Evolutionary conservation across 208 protist genomes (phyloP), one percentile per base, ranked within the genome.

Genomic region (Polymyxa betae): DNA sequence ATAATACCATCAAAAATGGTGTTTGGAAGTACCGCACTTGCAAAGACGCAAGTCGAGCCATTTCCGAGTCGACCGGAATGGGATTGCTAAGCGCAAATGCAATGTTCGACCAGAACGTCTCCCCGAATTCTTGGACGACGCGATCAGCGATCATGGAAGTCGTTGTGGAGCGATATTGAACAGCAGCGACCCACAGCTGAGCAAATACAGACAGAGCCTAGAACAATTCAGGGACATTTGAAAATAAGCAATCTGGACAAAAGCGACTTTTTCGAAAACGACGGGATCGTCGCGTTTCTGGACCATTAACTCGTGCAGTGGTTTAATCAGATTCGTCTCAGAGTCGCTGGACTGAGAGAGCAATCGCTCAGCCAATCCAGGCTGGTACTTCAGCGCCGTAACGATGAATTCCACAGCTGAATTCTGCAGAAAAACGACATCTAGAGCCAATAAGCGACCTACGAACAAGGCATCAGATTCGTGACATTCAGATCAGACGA

Each of bases 291-390:
- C 54, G 20, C 29, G 16, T 29, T 60, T 24, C 24, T 60, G 49
- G 49, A 29, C 24, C 12, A 60, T 60, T 5, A 29, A 60, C 5
- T 60, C 24, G 12, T 60, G 5, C 49, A 60, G 24, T 60, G 49
- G 49, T 60, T 29, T 24, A 60, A 60, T 60, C 5, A 60, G 5
- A n/a, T 82, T 35, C n/a, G 16, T n/a, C 5, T 5, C 16, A 82
- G 72, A 43, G 5, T 82, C 72, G 72, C 72, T 45, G 72, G 5
- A 82, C 5, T 82, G 72, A 40, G 49, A 5, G 72, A 82, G 35
- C 40, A 82, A n/a, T 40, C 72, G 72, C 40, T 82, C 72, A n/a
- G 72, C 72, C n/a, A 82, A 45, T 12, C 72, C 72, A n/a, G 72
- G 72, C 72, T 82, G 72, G 40, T 45, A 82, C n/a, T 82, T 5